Conservation (phyloP, 371 early-diverging fungal genomes). For the Rhizopus sp. region DNA sequence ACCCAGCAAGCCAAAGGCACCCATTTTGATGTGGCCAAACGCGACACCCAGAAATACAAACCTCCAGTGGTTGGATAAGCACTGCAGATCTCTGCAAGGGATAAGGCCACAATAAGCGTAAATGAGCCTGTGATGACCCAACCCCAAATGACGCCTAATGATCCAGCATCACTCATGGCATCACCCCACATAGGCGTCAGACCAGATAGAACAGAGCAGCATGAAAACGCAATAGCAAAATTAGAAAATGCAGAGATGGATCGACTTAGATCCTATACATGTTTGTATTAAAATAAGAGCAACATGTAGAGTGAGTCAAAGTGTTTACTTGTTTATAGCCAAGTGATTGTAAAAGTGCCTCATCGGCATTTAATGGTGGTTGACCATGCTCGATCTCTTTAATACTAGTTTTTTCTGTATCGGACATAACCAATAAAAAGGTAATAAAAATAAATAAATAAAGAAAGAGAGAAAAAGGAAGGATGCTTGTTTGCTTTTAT, state of each 20-base stretch:
- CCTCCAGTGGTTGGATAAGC: slow-evolving; percentile 75
- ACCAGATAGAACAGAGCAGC: slow-evolving; percentile 55
- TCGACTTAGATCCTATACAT: slow-evolving; percentile 47
- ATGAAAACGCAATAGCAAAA: slow-evolving; percentile 58
- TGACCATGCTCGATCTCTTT: slow-evolving; percentile 19
- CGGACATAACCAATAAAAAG: not conserved
- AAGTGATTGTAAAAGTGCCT: slow-evolving; percentile 21
- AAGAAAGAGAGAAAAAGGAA: not conserved
- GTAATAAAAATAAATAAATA: not conserved
- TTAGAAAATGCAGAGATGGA: slow-evolving; percentile 60
- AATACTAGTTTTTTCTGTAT: slow-evolving; percentile 14
- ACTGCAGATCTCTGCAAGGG: slow-evolving; percentile 76
- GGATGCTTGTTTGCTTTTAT: not conserved
- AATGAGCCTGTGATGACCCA: slow-evolving; percentile 64
- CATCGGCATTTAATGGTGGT: slow-evolving; percentile 22
- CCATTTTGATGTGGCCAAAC: slow-evolving; percentile 56
- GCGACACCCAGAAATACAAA: slow-evolving; percentile 69
- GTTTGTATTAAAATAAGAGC: not conserved
- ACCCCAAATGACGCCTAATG: slow-evolving; percentile 69
- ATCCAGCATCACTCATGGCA: slow-evolving; percentile 65
- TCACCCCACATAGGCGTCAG: slow-evolving; percentile 59
- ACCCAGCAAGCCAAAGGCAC: slow-evolving; percentile 66
- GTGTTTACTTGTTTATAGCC: slow-evolving; percentile 31
- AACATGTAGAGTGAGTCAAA: not conserved
- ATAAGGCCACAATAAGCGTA: slow-evolving; percentile 63